These are phyloP conservation scores for Polytrichum commune DNA, from an alignment of 225 moss, liverwort and hornwort species.

Conservation along the genomic window DNA sequence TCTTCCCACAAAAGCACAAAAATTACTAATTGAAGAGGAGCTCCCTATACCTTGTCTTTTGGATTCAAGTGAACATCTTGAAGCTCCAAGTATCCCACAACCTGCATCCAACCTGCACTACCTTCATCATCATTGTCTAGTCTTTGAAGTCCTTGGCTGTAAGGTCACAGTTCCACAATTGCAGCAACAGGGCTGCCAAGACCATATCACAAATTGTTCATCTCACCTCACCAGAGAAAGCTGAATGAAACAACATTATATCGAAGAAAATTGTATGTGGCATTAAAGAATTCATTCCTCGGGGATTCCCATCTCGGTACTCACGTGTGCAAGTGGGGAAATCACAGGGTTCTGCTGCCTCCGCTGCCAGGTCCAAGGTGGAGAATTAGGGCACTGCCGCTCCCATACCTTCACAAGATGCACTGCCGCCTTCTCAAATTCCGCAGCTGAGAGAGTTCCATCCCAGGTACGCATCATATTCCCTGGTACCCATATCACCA, in stretches of 20 bases:
- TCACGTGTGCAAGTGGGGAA: slow-evolving; percentile 26
- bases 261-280: neutral
- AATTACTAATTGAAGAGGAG: neutral
- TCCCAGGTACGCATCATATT: slow-evolving; percentile 30
- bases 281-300: neutral
- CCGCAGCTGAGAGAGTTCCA: slow-evolving; percentile 43
- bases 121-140: neutral
- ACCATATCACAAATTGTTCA: neutral
- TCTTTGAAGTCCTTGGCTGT: slow-evolving; percentile 1
- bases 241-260: neutral
- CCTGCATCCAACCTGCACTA: slow-evolving; percentile 31
- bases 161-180: neutral
- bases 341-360: neutral
- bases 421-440: slow-evolving; percentile 46
- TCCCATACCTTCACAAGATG: slow-evolving; percentile 43
- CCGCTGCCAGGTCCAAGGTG: slow-evolving; percentile 47
- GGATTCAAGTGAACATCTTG: slow-evolving; percentile 32
- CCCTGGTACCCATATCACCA: neutral
- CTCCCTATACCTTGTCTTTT: slow-evolving; percentile 28
- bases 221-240: neutral
- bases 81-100: slow-evolving; percentile 40
- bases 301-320: neutral
- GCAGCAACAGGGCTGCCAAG: neutral
- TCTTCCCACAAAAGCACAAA: neutral
- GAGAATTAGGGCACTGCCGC: slow-evolving; percentile 41